These are phyloP conservation scores for Phytophthora colocasiae DNA, from an alignment of 352 stramenopile species.

Conservation along the genomic window DNA sequence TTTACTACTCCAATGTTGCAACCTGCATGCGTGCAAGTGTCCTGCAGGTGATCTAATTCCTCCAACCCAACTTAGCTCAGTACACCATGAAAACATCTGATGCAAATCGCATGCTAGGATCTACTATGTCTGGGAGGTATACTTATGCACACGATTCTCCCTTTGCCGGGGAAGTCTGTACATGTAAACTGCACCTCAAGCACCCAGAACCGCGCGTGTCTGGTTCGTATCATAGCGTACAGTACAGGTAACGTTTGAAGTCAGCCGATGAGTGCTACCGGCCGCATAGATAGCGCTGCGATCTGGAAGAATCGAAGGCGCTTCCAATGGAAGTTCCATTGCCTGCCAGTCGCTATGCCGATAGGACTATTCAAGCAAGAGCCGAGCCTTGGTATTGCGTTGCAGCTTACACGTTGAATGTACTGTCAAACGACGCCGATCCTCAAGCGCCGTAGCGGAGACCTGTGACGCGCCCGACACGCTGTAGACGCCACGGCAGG, in stretches of 20 bases:
- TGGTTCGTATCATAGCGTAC: background rate
- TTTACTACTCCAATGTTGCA: too few relatives aligned
- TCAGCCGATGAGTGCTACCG: constrained; percentile 12
- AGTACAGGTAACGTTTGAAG: background rate
- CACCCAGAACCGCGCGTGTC: constrained; percentile 7
- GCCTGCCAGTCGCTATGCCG: background rate
- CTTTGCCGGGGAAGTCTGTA: too few relatives aligned
- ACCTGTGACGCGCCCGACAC: constrained; percentile 2
- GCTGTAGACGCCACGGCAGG: background rate
- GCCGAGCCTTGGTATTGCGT: constrained; percentile 9
- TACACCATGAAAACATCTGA: too few relatives aligned
- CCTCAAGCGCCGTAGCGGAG: constrained; percentile 19
- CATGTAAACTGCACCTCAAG: too few relatives aligned
- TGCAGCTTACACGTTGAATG: constrained; percentile 7
- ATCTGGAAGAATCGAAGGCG: background rate
- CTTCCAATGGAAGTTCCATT: too few relatives aligned
- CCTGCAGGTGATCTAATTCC: too few relatives aligned
- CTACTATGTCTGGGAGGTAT: too few relatives aligned
- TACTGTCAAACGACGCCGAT: constrained; percentile 21
- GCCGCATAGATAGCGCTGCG: constrained; percentile 12
- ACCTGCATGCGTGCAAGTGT: too few relatives aligned
- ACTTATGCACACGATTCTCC: too few relatives aligned
- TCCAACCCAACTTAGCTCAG: too few relatives aligned
- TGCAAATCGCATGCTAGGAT: too few relatives aligned
- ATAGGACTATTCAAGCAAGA: constrained; percentile 9